Evolutionary conservation across 805 yeast genomes (phyloP).

Genomic region (Sungouiozyma intestinalis): DNA sequence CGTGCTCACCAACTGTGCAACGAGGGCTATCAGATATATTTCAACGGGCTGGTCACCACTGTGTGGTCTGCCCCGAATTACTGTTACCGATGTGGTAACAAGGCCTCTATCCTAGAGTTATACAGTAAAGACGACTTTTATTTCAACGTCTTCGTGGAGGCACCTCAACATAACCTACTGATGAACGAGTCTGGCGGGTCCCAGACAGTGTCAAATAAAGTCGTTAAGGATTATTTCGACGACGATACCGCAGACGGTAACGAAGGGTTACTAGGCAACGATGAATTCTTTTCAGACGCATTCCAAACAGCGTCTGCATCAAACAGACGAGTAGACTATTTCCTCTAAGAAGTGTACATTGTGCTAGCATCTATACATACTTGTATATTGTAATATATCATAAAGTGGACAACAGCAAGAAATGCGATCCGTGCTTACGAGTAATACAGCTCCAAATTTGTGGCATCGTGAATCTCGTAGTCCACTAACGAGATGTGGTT

Average conservation of each 20-base stretch:
- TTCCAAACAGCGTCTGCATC: slow-evolving; percentile 28
- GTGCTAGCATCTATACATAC: background rate
- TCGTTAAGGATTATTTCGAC: slow-evolving; percentile 10
- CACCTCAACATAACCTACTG: slow-evolving; percentile 74
- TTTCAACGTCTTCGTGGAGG: slow-evolving; percentile 93
- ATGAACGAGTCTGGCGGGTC: background rate
- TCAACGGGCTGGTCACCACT: slow-evolving; percentile 83
- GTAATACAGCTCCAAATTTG: slow-evolving; percentile 76
- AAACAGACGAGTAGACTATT: slow-evolving; percentile 26
- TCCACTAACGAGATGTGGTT: slow-evolving; percentile 90
- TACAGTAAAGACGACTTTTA: slow-evolving; percentile 53
- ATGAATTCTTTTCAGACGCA: slow-evolving; percentile 27
- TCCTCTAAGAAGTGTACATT: slow-evolving; percentile 12
- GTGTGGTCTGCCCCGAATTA: slow-evolving; percentile 99
- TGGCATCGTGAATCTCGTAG: slow-evolving; percentile 86
- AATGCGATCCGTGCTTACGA: slow-evolving; percentile 26
- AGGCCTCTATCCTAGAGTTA: slow-evolving; percentile 93
- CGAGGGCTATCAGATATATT: slow-evolving; percentile 88
- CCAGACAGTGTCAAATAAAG: slow-evolving; percentile 2
- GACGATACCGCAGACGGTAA: background rate
- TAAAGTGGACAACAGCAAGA: background rate
- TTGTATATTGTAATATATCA: background rate
- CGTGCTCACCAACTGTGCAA: slow-evolving; percentile 96
- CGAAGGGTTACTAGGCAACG: background rate
- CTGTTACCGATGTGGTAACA: slow-evolving; percentile 93